Conservation (phyloP, 768 basidiomycete species). For the Rhizopogon sp. region DNA sequence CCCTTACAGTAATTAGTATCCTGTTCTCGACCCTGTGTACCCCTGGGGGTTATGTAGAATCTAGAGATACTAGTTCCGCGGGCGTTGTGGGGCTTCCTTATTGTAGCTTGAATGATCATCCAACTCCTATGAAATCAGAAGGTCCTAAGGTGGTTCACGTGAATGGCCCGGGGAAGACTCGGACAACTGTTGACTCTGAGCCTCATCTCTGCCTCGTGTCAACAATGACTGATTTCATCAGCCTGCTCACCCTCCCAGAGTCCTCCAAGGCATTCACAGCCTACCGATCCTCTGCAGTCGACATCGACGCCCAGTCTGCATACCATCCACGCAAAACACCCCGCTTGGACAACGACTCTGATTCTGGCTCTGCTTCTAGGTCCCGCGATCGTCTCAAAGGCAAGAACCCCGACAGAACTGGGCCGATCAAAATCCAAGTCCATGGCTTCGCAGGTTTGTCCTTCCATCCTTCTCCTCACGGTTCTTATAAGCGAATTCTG, state of each 20-base stretch:
- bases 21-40: no score
- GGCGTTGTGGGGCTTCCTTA: no score
- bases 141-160: no score
- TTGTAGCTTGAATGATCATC: no score
- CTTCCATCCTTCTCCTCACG: neutral
- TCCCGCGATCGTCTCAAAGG: slow-evolving; percentile 28
- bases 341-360: slow-evolving; percentile 61
- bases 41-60: no score
- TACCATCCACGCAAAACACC: slow-evolving; percentile 66
- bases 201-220: neutral
- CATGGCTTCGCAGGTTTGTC: slow-evolving; percentile 36
- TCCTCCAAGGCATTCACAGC: slow-evolving; percentile 48
- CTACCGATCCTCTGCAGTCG: slow-evolving; percentile 32
- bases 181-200: no score
- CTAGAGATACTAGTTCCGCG: no score
- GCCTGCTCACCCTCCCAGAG: slow-evolving; percentile 42
- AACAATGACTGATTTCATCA: slow-evolving; percentile 31
- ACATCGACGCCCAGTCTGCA: slow-evolving; percentile 40
- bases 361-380: slow-evolving; percentile 64
- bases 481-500: neutral
- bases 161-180: no score
- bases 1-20: no score
- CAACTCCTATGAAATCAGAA: no score
- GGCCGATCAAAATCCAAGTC: slow-evolving; percentile 44
- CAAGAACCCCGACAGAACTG: slow-evolving; percentile 21